A percentile compares a stretch with the other conserved stretches of the same genome.
These are phyloP conservation scores for Neopestalotiopsis clavispora DNA, from an alignment of 2,329 filamentous ascomycete species.

Conservation along the genomic window DNA sequence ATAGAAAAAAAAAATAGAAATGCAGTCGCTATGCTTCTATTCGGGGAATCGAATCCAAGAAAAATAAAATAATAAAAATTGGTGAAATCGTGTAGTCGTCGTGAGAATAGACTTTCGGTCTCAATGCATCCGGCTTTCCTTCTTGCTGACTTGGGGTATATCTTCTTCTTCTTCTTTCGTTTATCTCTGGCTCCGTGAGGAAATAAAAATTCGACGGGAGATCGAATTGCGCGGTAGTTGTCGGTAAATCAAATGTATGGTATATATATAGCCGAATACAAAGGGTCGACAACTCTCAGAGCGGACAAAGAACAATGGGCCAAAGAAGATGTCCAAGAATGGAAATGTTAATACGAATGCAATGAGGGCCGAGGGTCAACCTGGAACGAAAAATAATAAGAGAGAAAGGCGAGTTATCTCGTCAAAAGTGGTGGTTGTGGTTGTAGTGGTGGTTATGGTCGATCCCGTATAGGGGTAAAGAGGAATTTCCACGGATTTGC, in stretches of 20 bases:
- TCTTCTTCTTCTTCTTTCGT: not conserved
- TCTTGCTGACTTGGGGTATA: not conserved
- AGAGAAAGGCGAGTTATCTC: slow-evolving; percentile 2
- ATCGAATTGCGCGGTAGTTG: not conserved
- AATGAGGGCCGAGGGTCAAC: slow-evolving; percentile 24
- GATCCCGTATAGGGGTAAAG: not conserved
- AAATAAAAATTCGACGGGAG: slow-evolving; percentile 8
- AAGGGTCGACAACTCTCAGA: slow-evolving; percentile 18
- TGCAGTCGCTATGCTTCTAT: slow-evolving; percentile 15
- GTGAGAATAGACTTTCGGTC: slow-evolving; percentile 6
- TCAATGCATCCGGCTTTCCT: not conserved
- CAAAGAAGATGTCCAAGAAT: slow-evolving; percentile 12
- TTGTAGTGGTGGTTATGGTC: slow-evolving; percentile 1
- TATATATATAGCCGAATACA: slow-evolving; percentile 10
- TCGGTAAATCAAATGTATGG: slow-evolving; percentile 7
- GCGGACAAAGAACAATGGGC: slow-evolving; percentile 18
- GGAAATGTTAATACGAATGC: slow-evolving; percentile 10
- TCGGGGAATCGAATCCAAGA: not conserved
- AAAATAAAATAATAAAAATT: not conserved
- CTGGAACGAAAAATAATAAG: slow-evolving; percentile 21
- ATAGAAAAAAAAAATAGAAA: not conserved
- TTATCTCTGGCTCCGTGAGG: not conserved
- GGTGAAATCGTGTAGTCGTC: not conserved
- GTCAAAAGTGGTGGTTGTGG: not conserved
- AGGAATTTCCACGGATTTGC: not conserved